Evolutionary conservation across 1,284 basidiomycete genomes (phyloP), one percentile per base, ranked within the genome.

Genomic region (Takashimella tepidaria): DNA sequence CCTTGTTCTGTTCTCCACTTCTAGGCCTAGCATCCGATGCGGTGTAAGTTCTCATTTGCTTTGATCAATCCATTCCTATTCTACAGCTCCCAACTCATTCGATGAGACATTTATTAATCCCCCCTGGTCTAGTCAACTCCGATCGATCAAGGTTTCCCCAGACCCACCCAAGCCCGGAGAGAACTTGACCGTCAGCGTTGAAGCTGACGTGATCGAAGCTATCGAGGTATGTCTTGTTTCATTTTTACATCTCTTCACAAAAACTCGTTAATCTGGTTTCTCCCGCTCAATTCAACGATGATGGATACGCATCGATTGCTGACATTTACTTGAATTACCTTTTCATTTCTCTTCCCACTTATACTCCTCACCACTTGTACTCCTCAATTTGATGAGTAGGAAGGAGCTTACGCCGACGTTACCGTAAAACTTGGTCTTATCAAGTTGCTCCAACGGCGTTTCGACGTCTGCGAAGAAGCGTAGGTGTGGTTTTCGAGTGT

Each of bases 391-490:
- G n/a, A n/a, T n/a, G n/a, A n/a, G 26, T 58, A 95, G 91, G 86
- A 92, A 8, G 92, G 92, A n/a, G 88, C 92, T 26, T 88, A 83
- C 65, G 92, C 87, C 10, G 84, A 92, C 61, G 90, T 96, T 2
- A 77, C 77, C 1, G 92, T 96, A 57, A 96, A 95, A 75, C 80
- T 96, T 41, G 92, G 92, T 25, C 76, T 88, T 16, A 84, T 96
- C 73, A 92, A 90, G 78, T 71, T 96, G 10, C 75, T 96, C 20
- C 77, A 81, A 46, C 93, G 89, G 78, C 73, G 69, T 19, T 92
- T 96, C 63, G 89, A 96, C 64, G 75, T 95, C 47, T 96, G 92
- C 70, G 82, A 92, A 56, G 92, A 96, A 76, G 90, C 92, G 90
- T 93, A 78, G 72, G 90, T 84, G 4, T 5, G 2, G 21, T 45